These are phyloP conservation scores for Mycena maculata DNA, from an alignment of 768 basidiomycete genomes.

Conservation along the genomic window DNA sequence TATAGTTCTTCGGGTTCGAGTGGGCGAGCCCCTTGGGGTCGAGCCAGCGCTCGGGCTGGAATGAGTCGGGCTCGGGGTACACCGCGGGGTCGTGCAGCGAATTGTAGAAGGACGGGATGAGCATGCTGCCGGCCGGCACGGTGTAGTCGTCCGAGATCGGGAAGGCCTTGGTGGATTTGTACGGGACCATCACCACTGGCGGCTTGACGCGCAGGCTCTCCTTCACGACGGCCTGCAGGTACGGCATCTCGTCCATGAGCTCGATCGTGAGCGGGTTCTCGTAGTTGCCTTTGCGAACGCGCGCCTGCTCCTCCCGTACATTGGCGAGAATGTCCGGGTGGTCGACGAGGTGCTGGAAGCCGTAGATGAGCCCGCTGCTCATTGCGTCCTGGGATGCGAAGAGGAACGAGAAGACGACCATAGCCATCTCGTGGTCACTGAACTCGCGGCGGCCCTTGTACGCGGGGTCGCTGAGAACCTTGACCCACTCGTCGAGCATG, in stretches of 20 bases:
- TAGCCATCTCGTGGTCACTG: slow-evolving; percentile 94
- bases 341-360: slow-evolving; percentile 96
- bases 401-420: slow-evolving; percentile 96
- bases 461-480: slow-evolving; percentile 69
- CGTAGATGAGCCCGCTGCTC: slow-evolving; percentile 95
- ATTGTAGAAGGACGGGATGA: slow-evolving; percentile 94
- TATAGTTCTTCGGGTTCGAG: slow-evolving; percentile 91
- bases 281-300: slow-evolving; percentile 81
- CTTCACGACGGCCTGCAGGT: slow-evolving; percentile 91
- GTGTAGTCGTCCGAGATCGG: slow-evolving; percentile 93
- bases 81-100: slow-evolving; percentile 91
- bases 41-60: slow-evolving; percentile 94
- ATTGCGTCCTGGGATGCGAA: slow-evolving; percentile 98
- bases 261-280: slow-evolving; percentile 86
- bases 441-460: slow-evolving; percentile 89
- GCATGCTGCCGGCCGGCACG: slow-evolving; percentile 91
- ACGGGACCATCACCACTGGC: slow-evolving; percentile 99
- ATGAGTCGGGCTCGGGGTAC: slow-evolving; percentile 87
- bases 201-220: slow-evolving; percentile 93
- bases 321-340: slow-evolving; percentile 90
- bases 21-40: slow-evolving; percentile 83
- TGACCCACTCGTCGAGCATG: slow-evolving; percentile 94
- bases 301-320: slow-evolving; percentile 90
- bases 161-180: slow-evolving; percentile 89
- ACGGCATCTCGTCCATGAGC: slow-evolving; percentile 92